A percentile compares a stretch with the other conserved stretches of the same genome.
These are phyloP conservation scores for Athelia psychrophila DNA, from an alignment of 1,284 basidiomycete genomes.

Conservation along the genomic window DNA sequence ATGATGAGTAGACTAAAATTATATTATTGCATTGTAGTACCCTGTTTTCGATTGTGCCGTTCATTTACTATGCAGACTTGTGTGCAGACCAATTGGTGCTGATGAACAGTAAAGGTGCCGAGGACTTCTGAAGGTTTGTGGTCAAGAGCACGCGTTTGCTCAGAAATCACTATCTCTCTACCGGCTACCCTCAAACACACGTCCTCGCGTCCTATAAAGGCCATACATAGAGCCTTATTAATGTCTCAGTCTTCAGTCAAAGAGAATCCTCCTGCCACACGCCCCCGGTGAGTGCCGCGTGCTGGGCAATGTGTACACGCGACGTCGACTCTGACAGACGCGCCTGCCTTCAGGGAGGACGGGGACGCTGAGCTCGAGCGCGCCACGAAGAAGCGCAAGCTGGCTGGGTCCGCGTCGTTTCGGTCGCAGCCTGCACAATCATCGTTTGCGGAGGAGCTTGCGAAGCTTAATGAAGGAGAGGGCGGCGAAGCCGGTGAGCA, in stretches of 20 bases:
- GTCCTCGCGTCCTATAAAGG: too few relatives aligned
- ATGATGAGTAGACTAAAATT: conserved; percentile 16
- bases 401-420: conserved; percentile 37
- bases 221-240: background rate
- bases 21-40: background rate
- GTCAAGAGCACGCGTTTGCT: too few relatives aligned
- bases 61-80: too few relatives aligned
- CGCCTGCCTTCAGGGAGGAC: conserved; percentile 14
- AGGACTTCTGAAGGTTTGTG: too few relatives aligned
- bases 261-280: conserved; percentile 22
- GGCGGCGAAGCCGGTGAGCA: conserved; percentile 31
- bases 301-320: background rate
- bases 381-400: conserved; percentile 57
- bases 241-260: conserved; percentile 16
- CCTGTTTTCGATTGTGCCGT: background rate
- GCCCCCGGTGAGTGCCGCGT: conserved; percentile 16
- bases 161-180: too few relatives aligned
- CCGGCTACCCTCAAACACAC: too few relatives aligned
- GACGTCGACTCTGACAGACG: background rate
- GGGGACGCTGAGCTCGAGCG: conserved; percentile 33
- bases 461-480: conserved; percentile 63
- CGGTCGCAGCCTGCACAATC: conserved; percentile 32
- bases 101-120: too few relatives aligned
- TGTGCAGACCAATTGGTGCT: too few relatives aligned
- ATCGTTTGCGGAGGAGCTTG: conserved; percentile 79